These are phyloP conservation scores for Metschnikowia colocasiae DNA, from an alignment of 805 yeast species.

Conservation along the genomic window DNA sequence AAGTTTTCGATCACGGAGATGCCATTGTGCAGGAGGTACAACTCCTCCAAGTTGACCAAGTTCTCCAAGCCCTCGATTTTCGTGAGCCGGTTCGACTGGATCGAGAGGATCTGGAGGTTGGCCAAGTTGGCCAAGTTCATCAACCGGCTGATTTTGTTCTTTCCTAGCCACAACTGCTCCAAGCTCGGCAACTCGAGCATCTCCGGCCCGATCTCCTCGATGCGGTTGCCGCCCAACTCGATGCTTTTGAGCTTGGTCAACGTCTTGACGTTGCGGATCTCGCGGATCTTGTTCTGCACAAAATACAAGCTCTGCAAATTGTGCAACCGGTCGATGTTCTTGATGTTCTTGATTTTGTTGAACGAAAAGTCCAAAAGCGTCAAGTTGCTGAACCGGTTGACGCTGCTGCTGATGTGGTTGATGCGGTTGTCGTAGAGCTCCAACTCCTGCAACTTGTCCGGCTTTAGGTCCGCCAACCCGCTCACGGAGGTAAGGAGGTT, in stretches of 20 bases:
- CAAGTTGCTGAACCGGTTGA: conserved; percentile 56
- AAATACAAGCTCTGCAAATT: conserved; percentile 69
- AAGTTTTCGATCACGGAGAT: conserved; percentile 72
- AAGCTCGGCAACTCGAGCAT: conserved; percentile 53
- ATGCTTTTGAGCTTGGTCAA: conserved; percentile 58
- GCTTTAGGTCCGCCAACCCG: conserved; percentile 54
- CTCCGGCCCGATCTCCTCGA: conserved; percentile 53
- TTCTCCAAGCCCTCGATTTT: conserved; percentile 79
- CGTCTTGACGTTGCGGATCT: conserved; percentile 62
- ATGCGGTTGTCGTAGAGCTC: conserved; percentile 92
- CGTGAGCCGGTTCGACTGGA: conserved; percentile 79
- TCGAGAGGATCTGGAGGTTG: conserved; percentile 72
- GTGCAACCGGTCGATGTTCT: conserved; percentile 62
- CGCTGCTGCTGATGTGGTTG: conserved; percentile 72
- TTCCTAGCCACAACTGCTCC: conserved; percentile 88
- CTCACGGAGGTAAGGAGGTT: conserved; percentile 73
- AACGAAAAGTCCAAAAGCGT: conserved; percentile 76
- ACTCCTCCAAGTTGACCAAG: conserved; percentile 70
- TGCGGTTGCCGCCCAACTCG: conserved; percentile 88
- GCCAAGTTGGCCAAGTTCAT: conserved; percentile 57
- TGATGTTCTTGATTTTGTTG: conserved; percentile 82
- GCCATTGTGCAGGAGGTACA: conserved; percentile 84
- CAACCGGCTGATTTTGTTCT: conserved; percentile 66
- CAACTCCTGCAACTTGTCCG: conserved; percentile 61
- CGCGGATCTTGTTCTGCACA: conserved; percentile 81